Conservation (phyloP, 371 early-diverging fungal species). For the Zychaea mexicana region DNA sequence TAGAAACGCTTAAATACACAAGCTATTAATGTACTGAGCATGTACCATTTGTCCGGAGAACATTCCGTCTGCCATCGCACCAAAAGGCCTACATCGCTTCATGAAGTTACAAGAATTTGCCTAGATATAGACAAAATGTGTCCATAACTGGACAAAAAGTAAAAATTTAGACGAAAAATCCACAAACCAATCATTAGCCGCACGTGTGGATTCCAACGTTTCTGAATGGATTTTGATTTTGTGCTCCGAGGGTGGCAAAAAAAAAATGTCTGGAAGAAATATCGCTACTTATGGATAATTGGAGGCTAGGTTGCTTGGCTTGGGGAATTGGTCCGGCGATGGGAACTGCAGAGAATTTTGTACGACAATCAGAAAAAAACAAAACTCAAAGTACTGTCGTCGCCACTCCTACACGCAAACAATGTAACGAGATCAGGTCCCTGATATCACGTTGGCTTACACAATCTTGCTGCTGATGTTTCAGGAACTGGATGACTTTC, state of each 20-base stretch:
- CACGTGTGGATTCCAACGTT: conserved; percentile 11
- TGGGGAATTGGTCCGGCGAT: too few relatives aligned
- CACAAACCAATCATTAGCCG: conserved; percentile 13
- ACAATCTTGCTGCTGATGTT: too few relatives aligned
- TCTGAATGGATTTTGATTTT: conserved; percentile 8
- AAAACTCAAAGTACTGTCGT: too few relatives aligned
- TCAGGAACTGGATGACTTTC: too few relatives aligned
- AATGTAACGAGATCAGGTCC: too few relatives aligned
- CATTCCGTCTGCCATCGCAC: not conserved
- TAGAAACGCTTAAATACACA: not conserved
- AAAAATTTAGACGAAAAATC: conserved; percentile 5
- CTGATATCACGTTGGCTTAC: too few relatives aligned
- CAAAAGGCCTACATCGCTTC: not conserved
- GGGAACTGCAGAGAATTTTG: too few relatives aligned
- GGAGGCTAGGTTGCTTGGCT: too few relatives aligned
- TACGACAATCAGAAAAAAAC: too few relatives aligned
- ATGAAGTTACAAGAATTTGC: not conserved
- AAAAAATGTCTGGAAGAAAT: too few relatives aligned
- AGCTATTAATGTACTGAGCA: not conserved
- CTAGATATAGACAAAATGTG: conserved; percentile 8
- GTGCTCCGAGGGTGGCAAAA: conserved; percentile 4
- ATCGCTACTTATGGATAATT: too few relatives aligned
- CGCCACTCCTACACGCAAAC: too few relatives aligned
- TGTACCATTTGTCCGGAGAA: not conserved
- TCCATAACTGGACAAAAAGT: not conserved